Percentiles rank a stretch among this genome's conserved stretches.
phyloP scores from a whole-genome alignment of 768 basidiomycete genomes.

The Terana coerulea region DNA sequence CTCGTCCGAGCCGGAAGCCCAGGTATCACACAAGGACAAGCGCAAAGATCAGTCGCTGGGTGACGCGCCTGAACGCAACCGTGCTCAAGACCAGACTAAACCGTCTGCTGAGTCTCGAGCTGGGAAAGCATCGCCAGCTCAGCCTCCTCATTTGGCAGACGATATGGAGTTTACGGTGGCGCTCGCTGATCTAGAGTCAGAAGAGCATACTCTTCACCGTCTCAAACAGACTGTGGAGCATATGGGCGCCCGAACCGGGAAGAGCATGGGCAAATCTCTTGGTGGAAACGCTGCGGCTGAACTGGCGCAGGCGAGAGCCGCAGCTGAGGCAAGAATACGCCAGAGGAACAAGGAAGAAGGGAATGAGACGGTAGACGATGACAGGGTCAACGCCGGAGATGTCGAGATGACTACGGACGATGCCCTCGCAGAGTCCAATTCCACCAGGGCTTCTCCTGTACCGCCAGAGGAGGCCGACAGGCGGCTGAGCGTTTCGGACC shows the following conservation, averaged over 20 bases:
- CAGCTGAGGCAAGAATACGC: slow-evolving; percentile 67
- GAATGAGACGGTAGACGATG: slow-evolving; percentile 1
- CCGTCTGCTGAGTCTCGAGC: no score
- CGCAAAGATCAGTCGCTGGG: slow-evolving; percentile 47
- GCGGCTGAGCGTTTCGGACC: slow-evolving; percentile 58
- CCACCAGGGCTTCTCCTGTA: background rate
- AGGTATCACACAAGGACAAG: slow-evolving; percentile 14
- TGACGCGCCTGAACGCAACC: background rate
- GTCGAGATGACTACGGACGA: background rate
- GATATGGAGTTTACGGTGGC: slow-evolving; percentile 13
- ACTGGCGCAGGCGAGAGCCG: slow-evolving; percentile 62
- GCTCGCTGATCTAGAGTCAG: slow-evolving; percentile 12
- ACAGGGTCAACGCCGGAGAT: background rate
- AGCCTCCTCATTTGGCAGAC: background rate
- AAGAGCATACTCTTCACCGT: slow-evolving; percentile 56
- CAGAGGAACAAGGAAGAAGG: slow-evolving; percentile 52
- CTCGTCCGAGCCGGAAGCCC: background rate
- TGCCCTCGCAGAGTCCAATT: background rate
- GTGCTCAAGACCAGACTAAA: background rate
- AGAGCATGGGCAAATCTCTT: slow-evolving; percentile 58
- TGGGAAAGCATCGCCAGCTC: background rate
- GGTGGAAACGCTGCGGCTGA: slow-evolving; percentile 55
- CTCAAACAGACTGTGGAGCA: slow-evolving; percentile 73
- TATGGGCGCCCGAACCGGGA: slow-evolving; percentile 54
- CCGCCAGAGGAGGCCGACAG: slow-evolving; percentile 13